A percentile compares a stretch with the other conserved stretches of the same genome.
Evolutionary conservation across 2,329 filamentous ascomycete species (phyloP).

Genomic region (Berkeleyomyces basicola): DNA sequence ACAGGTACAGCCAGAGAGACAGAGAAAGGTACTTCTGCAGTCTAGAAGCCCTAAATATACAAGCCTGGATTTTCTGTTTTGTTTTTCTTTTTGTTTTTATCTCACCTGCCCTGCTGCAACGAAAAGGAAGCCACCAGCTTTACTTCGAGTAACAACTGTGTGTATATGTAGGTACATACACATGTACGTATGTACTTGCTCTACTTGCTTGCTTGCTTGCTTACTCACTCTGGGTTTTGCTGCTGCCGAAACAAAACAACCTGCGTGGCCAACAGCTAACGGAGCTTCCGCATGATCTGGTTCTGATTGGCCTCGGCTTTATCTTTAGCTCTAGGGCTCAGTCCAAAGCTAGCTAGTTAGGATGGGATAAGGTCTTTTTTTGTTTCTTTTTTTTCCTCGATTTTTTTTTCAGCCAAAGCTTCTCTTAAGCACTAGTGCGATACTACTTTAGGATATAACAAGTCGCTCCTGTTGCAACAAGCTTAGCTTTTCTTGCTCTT

Average conservation of each 20-base stretch:
- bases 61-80: too few species aligned
- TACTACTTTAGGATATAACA: slow-evolving; percentile 1
- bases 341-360: background rate
- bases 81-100: too few species aligned
- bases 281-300: background rate
- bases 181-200: too few species aligned
- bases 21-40: too few species aligned
- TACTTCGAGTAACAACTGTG: too few species aligned
- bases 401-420: background rate
- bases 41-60: too few species aligned
- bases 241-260: too few species aligned
- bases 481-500: background rate
- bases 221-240: background rate
- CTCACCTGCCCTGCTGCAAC: too few species aligned
- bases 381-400: background rate
- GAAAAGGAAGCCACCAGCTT: too few species aligned
- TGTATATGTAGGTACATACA: too few species aligned
- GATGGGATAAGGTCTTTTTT: background rate
- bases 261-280: background rate
- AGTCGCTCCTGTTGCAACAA: background rate
- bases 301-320: background rate
- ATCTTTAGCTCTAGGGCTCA: background rate
- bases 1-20: too few species aligned
- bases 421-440: background rate
- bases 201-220: background rate